phyloP scores from a whole-genome alignment of 108 stramenopile species.

The Mediolabrus comicus region DNA sequence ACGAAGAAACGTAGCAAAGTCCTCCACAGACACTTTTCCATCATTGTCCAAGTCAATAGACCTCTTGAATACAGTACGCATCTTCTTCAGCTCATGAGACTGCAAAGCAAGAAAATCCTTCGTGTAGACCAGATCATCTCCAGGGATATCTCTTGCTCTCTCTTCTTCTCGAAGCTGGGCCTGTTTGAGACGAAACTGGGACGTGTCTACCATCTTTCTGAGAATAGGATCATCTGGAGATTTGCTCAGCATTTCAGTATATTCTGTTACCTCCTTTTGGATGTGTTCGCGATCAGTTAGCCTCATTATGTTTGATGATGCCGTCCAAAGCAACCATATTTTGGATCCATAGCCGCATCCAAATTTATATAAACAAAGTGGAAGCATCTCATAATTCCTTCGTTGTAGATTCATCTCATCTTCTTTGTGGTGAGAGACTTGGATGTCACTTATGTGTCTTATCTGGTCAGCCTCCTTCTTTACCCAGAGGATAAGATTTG shows the following conservation, averaged over 20 bases:
- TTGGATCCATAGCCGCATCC: slow-evolving; percentile 27
- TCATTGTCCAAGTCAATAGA: slow-evolving; percentile 24
- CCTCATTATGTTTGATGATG: slow-evolving; percentile 13
- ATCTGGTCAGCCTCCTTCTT: slow-evolving; percentile 21
- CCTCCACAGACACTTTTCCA: slow-evolving; percentile 32
- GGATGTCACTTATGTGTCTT: slow-evolving; percentile 21
- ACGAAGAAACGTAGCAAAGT: slow-evolving; percentile 26
- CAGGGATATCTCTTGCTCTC: slow-evolving; percentile 28
- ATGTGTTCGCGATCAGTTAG: slow-evolving; percentile 32
- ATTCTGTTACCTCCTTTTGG: slow-evolving; percentile 39
- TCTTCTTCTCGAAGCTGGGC: slow-evolving; percentile 41
- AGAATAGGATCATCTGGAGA: slow-evolving; percentile 33
- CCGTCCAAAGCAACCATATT: slow-evolving; percentile 38
- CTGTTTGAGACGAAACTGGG: slow-evolving; percentile 28
- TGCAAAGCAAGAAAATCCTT: slow-evolving; percentile 37
- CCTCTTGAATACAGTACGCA: slow-evolving; percentile 8
- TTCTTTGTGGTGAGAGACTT: slow-evolving; percentile 31
- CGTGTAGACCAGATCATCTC: slow-evolving; percentile 35
- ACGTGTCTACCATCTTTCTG: slow-evolving; percentile 22
- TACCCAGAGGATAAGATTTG: slow-evolving; percentile 30
- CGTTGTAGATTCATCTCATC: slow-evolving; percentile 15
- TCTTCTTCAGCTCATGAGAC: slow-evolving; percentile 16
- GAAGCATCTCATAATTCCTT: slow-evolving; percentile 38
- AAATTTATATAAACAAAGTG: slow-evolving; percentile 29
- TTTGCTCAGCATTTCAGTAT: slow-evolving; percentile 23